Percentiles rank a stretch among this genome's conserved stretches.
Conservation (phyloP, 192 early-diverging fungal species). For the Coemansia sp. region DNA sequence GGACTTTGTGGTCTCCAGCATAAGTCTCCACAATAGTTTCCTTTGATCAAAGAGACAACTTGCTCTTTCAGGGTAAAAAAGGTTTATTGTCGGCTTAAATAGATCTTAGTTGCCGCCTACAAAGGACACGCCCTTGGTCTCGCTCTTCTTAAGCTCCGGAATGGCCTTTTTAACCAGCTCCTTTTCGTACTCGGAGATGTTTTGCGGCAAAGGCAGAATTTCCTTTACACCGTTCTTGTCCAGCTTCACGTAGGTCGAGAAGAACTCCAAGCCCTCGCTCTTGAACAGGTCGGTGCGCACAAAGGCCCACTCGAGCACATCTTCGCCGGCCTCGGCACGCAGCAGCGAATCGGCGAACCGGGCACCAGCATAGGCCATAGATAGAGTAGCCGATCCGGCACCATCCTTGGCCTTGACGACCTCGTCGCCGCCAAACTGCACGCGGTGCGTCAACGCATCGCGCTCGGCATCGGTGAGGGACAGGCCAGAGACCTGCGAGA, state of each 20-base stretch:
- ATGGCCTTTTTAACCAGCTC: conserved; percentile 76
- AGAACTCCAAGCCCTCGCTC: conserved; percentile 65
- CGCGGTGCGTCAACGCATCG: conserved; percentile 88
- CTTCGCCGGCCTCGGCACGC: conserved; percentile 71
- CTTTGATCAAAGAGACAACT: too few species aligned
- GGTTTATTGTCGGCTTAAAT: too few species aligned
- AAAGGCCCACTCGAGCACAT: conserved; percentile 86
- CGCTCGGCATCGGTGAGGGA: conserved; percentile 81
- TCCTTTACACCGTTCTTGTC: conserved; percentile 83
- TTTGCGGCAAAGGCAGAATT: conserved; percentile 74
- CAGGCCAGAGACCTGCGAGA: conserved; percentile 71
- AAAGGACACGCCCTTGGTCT: conserved; percentile 74
- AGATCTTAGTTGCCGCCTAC: conserved; percentile 33
- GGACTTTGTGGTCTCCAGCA: too few species aligned
- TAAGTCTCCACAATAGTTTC: too few species aligned
- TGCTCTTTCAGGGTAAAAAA: too few species aligned
- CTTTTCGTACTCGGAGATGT: conserved; percentile 80
- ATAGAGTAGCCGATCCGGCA: conserved; percentile 83
- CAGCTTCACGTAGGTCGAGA: conserved; percentile 76
- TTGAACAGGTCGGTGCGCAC: conserved; percentile 69
- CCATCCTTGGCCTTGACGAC: conserved; percentile 99
- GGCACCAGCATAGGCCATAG: conserved; percentile 86
- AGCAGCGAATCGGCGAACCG: conserved; percentile 90
- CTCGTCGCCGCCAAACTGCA: conserved; percentile 99
- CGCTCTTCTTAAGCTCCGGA: conserved; percentile 91